Evolutionary conservation across 2,329 filamentous ascomycete genomes (phyloP), one percentile per base, ranked within the genome.

Genomic region (Davidsoniella eucalypti): DNA sequence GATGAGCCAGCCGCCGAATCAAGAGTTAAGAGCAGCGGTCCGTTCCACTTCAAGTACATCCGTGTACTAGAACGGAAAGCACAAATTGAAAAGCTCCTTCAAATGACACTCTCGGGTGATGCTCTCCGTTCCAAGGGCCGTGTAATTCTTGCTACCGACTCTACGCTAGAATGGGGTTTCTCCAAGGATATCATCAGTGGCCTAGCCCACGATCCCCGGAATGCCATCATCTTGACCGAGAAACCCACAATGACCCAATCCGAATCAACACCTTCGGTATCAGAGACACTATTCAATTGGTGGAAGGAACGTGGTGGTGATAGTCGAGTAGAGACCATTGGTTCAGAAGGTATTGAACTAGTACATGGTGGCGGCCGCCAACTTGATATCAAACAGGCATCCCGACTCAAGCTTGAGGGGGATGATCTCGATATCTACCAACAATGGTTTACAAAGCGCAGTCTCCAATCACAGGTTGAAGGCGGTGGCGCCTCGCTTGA

Each of bases 141-240:
- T 49, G 87, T 98, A 14, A 92, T 98, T 47, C 70, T 98, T 51
- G 88, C 92, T 2, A 95, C 87, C 57, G 90, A 96, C 61, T 76
- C 80, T 3, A 93, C 85, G 26, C 67, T 96, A 17, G 87, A 94
- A 58, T 98, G 92, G 92, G 92, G 92, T 0, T 94, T 94, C 60
- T 93, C 92, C 0, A 86, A 83, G 58, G 80, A 90, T 49, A 71
- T 88, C 0, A 67, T 98, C 45, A 78, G 76, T 55, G 72, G 73
- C 8, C 71, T 98, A 50, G 87, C 87, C 0, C 72, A 76, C 52
- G 84, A 93, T 56, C 69, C 81, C 1, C 78, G 80, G 40, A 98
- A 95, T 61, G 68, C 96, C 43, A 75, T 98, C 36, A 78, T 98
- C 49, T 66, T 98, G 41, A 95, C 90, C 0, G 88, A 96, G 58